Evolutionary conservation across 2,329 filamentous ascomycete species (phyloP), one percentile per base, ranked within the genome.

Genomic region (Sphaerulina vaccinii): DNA sequence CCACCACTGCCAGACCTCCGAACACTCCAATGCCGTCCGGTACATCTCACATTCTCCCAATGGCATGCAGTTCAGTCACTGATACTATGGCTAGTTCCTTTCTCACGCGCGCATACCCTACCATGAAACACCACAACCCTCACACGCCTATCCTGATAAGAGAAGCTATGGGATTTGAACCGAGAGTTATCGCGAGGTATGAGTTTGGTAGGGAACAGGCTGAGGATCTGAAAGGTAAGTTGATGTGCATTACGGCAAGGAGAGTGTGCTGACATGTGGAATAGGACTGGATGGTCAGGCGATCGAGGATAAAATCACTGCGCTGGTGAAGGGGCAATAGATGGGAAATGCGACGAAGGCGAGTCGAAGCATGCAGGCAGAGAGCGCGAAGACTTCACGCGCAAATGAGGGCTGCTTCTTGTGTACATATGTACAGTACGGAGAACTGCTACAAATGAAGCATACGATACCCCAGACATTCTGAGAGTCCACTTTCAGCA

Each of bases 91-190:
- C 27, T 65, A 96, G 93, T 72, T 85, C 87, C 23, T 99, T 99
- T 76, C 80, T 99, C 62, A 86, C 86, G 60, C 84, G 89, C 70
- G 85, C 90, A 62, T 99, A 99, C 74, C 93, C 93, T 40, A 93
- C 88, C 55, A 97, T 99, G 92, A 99, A 99, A 84, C 95, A 95
- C 80, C 88, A 92, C 81, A 99, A 99, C 78, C 93, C 93, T 51
- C 79, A 88, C 73, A 91, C 82, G 42, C 93, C 93, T 49, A 97
- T 99, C 74, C 79, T 99, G 79, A 85, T 99, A 68, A 88, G 93
- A 69, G 93, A 97, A 79, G 93, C 92, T 47, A 77, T 83, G 63
- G 90, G 88, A 67, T 89, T 88, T 49, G 77, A 87, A 70, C 92
- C 93, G 59, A 87, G 84, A 72, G 83, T 99, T 59, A 97, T 87